A percentile compares a stretch with the other conserved stretches of the same genome.
phyloP scores from a whole-genome alignment of 148 eudicot genomes.

The Cornus suecica region DNA sequence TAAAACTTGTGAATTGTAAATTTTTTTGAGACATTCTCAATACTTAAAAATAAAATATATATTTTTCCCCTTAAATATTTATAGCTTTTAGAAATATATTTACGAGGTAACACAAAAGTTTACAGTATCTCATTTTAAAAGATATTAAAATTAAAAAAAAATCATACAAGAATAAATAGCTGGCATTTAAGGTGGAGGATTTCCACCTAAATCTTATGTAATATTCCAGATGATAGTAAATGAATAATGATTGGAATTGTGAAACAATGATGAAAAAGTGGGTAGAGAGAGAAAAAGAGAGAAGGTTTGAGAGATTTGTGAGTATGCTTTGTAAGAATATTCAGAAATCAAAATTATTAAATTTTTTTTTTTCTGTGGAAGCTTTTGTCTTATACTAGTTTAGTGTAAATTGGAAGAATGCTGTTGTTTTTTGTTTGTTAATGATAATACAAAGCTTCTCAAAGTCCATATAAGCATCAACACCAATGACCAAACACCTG shows the following conservation, averaged over 20 bases:
- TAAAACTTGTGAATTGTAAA: no score
- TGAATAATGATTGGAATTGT: conserved; percentile 26
- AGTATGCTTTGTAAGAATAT: conserved; percentile 8
- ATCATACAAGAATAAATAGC: not conserved
- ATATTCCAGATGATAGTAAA: conserved; percentile 14
- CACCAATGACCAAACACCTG: not conserved
- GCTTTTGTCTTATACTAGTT: conserved; percentile 4
- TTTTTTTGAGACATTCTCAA: no score
- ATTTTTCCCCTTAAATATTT: no score
- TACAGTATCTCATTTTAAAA: no score
- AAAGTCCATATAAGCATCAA: not conserved
- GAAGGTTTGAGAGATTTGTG: conserved; percentile 21
- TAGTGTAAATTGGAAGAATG: not conserved
- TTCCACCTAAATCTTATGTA: conserved; percentile 2
- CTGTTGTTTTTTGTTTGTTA: not conserved
- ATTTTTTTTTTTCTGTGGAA: not conserved
- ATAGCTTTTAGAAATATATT: no score
- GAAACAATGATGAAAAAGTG: conserved; percentile 39
- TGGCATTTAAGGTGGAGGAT: not conserved
- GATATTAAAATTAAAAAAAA: no score
- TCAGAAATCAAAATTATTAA: no score
- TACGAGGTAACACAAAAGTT: no score
- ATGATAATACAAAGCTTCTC: not conserved
- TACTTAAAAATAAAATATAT: no score
- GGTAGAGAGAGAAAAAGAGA: conserved; percentile 1